Evolutionary conservation across 768 basidiomycete genomes (phyloP), one percentile per base, ranked within the genome.

Genomic region (Astraeus odoratus): DNA sequence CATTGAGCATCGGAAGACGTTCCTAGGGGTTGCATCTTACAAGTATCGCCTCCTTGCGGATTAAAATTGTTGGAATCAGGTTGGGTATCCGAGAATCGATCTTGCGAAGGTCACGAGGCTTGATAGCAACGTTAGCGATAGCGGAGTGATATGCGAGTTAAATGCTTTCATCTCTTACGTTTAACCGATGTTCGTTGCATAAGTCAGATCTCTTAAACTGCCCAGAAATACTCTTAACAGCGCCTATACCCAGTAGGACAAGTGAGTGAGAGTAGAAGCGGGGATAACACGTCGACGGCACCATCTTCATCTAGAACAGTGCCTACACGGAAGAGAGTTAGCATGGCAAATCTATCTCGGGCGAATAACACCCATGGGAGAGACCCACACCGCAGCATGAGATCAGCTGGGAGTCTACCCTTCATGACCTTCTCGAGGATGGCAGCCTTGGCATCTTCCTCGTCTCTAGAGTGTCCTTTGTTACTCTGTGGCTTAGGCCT

Each of bases 31-130:
- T 6, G 38, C n/a, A 38, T 73, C 80, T 47, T 60, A 89, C 90
- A 50, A 98, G 72, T 52, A 97, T 81, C 38, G 87, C 90, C 65
- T 90, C 83, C 57, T 82, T 85, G 52, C 95, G 77, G 42, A 86
- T 78, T 46, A 98, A 77, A 57, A 98, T 94, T 33, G 93, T 93
- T 31, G 94, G 93, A 15, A 98, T 86, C 46, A 95, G 80, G 65
- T 94, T 96, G 27, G 94, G 92, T 53, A 93, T 78, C 53, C 91
- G 76, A 4, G 90, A 93, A 68, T 98, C 95, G 53, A 98, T 88
- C 72, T 97, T 96, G 44, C 95, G 84, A 19, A 98, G 73, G 71
- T 98, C 95, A 74, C 95, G 86, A 54, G 92, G 86, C 88, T 93
- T 55, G 18, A 51, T 53, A 54, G 54, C 46, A 48, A 49, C 47